These are phyloP conservation scores for Zymoseptoria ardabiliae DNA, from an alignment of 2,329 filamentous ascomycete genomes.

Conservation along the genomic window DNA sequence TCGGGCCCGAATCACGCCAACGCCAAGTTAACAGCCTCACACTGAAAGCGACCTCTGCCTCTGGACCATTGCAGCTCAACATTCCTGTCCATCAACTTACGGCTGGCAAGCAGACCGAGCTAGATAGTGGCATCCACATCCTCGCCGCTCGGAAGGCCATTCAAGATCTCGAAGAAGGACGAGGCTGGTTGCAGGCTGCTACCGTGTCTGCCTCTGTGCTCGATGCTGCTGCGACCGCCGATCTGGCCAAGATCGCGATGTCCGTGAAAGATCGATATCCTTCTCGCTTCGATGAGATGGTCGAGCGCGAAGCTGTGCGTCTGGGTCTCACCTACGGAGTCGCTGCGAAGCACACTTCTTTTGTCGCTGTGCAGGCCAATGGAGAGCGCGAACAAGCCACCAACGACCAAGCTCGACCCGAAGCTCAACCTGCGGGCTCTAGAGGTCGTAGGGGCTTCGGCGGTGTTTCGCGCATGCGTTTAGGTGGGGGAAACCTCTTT, in stretches of 20 bases:
- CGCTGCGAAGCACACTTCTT: slow-evolving; percentile 63
- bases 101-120: neutral
- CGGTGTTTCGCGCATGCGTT: neutral
- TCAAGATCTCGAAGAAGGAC: slow-evolving; percentile 61
- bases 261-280: slow-evolving; percentile 41
- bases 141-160: slow-evolving; percentile 62
- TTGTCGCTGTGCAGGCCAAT: slow-evolving; percentile 56
- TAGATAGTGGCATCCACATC: slow-evolving; percentile 49
- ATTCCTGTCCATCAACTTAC: slow-evolving; percentile 53
- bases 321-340: slow-evolving; percentile 61
- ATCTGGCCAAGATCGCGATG: slow-evolving; percentile 31
- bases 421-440: neutral
- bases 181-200: slow-evolving; percentile 56
- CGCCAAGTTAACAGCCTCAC: slow-evolving; percentile 49
- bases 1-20: slow-evolving; percentile 46
- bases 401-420: neutral
- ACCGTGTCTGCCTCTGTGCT: slow-evolving; percentile 26
- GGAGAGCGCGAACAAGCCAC: neutral
- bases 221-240: no score
- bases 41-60: slow-evolving; percentile 49
- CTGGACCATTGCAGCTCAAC: slow-evolving; percentile 55
- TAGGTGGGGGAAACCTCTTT: neutral
- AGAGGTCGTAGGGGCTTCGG: neutral
- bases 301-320: slow-evolving; percentile 58
- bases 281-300: slow-evolving; percentile 51